Evolutionary conservation across 805 yeast genomes (phyloP).

Genomic region (Teunomyces funiuensis): DNA sequence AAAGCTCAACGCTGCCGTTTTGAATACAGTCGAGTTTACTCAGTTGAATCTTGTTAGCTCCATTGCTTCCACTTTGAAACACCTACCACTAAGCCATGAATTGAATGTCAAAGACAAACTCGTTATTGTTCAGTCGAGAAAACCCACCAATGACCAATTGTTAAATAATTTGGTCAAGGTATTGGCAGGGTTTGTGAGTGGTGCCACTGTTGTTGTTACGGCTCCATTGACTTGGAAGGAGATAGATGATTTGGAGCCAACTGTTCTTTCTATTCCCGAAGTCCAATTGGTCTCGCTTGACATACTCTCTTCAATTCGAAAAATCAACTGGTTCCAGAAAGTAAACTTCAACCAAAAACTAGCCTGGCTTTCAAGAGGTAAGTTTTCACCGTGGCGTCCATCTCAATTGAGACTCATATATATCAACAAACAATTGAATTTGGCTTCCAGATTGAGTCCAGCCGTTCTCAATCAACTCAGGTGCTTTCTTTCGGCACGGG

Average conservation of each 20-base stretch:
- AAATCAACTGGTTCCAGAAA: constrained; percentile 15
- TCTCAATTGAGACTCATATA: constrained; percentile 42
- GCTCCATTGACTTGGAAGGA: constrained; percentile 10
- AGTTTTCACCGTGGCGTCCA: constrained; percentile 33
- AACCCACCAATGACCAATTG: constrained; percentile 21
- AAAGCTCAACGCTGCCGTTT: constrained; percentile 15
- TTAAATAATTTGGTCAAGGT: constrained; percentile 35
- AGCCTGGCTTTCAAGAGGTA: constrained; percentile 49
- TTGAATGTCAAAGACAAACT: constrained; percentile 25
- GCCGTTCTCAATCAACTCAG: constrained; percentile 42
- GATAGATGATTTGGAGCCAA: constrained; percentile 20
- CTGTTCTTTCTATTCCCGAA: constrained; percentile 31
- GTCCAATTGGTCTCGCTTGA: constrained; percentile 17
- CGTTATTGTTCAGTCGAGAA: constrained; percentile 19
- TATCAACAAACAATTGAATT: constrained; percentile 27
- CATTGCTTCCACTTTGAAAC: constrained; percentile 51
- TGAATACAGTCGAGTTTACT: constrained; percentile 34
- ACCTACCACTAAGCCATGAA: constrained; percentile 42
- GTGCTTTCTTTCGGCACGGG: constrained; percentile 47
- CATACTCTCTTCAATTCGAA: constrained; percentile 8
- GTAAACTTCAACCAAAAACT: constrained; percentile 35
- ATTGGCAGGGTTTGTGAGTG: constrained; percentile 39
- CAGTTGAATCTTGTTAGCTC: constrained; percentile 55
- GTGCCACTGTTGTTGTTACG: constrained; percentile 24
- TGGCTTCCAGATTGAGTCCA: constrained; percentile 14